phyloP scores from a whole-genome alignment of 192 early-diverging fungal genomes.

The Linnemannia hyalina region DNA sequence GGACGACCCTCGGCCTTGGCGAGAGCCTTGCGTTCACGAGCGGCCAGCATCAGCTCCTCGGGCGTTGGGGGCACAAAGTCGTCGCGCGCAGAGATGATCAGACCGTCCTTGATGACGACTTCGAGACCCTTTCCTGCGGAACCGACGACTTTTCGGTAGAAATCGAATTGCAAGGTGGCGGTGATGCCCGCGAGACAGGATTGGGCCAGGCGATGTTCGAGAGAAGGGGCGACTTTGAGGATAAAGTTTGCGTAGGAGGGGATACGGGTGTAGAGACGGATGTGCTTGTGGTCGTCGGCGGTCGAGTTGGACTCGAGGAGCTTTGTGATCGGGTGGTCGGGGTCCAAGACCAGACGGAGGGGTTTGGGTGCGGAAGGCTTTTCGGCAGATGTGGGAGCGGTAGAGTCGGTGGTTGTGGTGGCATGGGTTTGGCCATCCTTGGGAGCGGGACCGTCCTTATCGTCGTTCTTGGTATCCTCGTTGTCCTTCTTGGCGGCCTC shows the following conservation, averaged over 20 bases:
- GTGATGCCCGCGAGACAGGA: conserved; percentile 28
- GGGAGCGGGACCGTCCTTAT: not conserved
- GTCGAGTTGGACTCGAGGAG: conserved; percentile 17
- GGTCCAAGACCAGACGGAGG: not conserved
- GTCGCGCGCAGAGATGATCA: conserved; percentile 28
- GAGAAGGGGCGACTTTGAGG: conserved; percentile 28
- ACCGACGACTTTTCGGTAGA: conserved; percentile 21
- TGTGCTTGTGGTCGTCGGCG: not conserved
- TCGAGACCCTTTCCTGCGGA: conserved; percentile 27
- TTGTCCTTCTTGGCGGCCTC: not conserved
- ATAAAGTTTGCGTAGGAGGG: conserved; percentile 45
- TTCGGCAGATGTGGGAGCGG: not conserved
- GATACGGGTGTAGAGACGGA: conserved; percentile 33
- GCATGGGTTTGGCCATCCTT: not conserved
- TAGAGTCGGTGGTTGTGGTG: not conserved
- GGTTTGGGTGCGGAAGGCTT: not conserved
- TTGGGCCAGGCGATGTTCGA: conserved; percentile 34
- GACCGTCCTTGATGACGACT: conserved; percentile 25
- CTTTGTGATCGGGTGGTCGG: conserved; percentile 21
- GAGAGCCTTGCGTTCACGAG: conserved; percentile 23
- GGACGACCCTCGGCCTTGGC: conserved; percentile 16
- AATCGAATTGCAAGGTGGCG: conserved; percentile 30
- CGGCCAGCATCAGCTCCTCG: not conserved
- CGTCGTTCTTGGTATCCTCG: not conserved
- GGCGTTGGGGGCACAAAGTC: conserved; percentile 19